A percentile compares a stretch with the other conserved stretches of the same genome.
These are phyloP conservation scores for Rhizopogon rudus DNA, from an alignment of 768 basidiomycete species.

Conservation along the genomic window DNA sequence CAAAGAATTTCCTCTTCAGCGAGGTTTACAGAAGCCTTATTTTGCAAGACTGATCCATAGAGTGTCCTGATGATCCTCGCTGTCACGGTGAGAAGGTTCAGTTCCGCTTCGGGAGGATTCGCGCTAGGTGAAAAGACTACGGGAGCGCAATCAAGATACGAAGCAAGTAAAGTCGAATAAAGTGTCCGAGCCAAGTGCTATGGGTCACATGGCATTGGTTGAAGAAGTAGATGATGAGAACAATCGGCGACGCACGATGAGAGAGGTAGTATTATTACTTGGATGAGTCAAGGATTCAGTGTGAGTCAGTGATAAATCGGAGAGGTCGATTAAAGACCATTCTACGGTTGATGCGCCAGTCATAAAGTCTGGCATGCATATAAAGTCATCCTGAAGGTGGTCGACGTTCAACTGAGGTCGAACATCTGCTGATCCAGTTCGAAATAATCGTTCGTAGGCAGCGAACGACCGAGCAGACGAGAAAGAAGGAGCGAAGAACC, in stretches of 20 bases:
- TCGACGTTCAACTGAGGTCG: slow-evolving; percentile 12
- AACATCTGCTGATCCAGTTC: slow-evolving; percentile 20
- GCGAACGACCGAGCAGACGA: slow-evolving; percentile 42
- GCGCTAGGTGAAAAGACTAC: slow-evolving; percentile 67
- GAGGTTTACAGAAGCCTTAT: slow-evolving; percentile 29
- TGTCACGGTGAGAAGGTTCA: slow-evolving; percentile 54
- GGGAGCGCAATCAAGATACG: slow-evolving; percentile 86
- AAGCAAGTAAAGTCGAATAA: slow-evolving; percentile 75
- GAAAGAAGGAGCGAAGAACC: slow-evolving; percentile 67
- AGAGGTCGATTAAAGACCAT: slow-evolving; percentile 34
- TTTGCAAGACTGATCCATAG: slow-evolving; percentile 53
- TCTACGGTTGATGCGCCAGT: slow-evolving; percentile 8
- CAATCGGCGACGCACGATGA: slow-evolving; percentile 20
- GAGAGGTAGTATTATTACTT: slow-evolving; percentile 14
- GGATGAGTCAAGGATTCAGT: slow-evolving; percentile 9
- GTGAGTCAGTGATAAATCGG: slow-evolving; percentile 13
- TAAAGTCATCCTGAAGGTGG: slow-evolving; percentile 26
- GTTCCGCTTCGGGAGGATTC: slow-evolving; percentile 54
- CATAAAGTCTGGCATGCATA: slow-evolving; percentile 16
- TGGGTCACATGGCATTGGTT: neutral
- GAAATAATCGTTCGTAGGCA: slow-evolving; percentile 47
- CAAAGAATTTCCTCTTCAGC: slow-evolving; percentile 22
- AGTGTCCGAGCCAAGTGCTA: slow-evolving; percentile 70
- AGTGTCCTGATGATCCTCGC: slow-evolving; percentile 53
- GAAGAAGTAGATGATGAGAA: slow-evolving; percentile 10